Evolutionary conservation across 176 grass and related monocot species (phyloP), one percentile per base, ranked within the genome.

Genomic region (Oryza longistaminata): DNA sequence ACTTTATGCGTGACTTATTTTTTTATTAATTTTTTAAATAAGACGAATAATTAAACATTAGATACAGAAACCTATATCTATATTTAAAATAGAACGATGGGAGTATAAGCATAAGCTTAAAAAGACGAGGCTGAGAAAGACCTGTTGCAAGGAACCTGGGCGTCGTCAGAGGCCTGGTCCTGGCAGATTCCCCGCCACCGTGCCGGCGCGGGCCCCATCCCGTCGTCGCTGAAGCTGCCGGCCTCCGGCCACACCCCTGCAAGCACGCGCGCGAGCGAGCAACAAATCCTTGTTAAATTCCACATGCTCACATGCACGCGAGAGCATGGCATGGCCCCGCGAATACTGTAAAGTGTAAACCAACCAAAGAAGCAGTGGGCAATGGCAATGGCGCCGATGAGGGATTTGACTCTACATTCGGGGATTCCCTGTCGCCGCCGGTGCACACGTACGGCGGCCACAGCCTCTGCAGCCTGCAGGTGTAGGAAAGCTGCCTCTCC

Each of bases 241-340:
- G 93, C 84, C 79, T 98, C 96, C 85, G 96, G 93, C 96, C 96
- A 98, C 53, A 93, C 96, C 49, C 96, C 96, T 98, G 87, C 86
- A 88, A 11, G 44, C 43, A 14, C 11, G 14, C 14, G 13, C 22
- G 19, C 22, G 34, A 34, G 33, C 27, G 13, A n/a, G 45, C 21
- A 58, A 19, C 1, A 2, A 26, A 48, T 5, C 71, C 44, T 71
- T 25, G 8, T 26, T 58, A 70, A 43, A n/a, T 22, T 39, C 40
- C 35, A 35, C 34, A 35, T 48, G 44, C 49, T 86, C 49, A 50
- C 55, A 67, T 37, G 29, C 35, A 37, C 5, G 35, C 35, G 35
- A 37, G 29, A 31, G 29, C 29, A 31, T 27, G 27, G 34, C 55
- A 68, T 77, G 84, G 85, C 74, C 25, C 33, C 80, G 74, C 3